These are phyloP conservation scores for Paramecium pentaurelia DNA, from an alignment of 73 alveolate genomes.

Conservation along the genomic window DNA sequence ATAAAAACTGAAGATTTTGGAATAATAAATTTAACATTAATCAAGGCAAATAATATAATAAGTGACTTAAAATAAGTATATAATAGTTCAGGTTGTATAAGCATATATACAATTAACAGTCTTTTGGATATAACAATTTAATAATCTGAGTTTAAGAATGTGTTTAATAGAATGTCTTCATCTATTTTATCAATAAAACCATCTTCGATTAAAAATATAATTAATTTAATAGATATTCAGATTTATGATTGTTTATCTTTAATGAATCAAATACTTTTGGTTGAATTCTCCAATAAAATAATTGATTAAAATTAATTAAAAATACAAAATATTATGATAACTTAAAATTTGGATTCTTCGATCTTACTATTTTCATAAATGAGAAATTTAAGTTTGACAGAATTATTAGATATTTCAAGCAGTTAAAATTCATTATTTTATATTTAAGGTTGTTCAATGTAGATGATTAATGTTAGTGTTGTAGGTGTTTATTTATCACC, in stretches of 20 bases:
- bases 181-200: neutral
- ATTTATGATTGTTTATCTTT: neutral
- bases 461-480: neutral
- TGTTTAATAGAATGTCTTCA: neutral
- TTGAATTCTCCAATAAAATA: neutral
- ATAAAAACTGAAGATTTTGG: neutral
- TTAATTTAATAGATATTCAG: neutral
- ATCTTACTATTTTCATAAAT: neutral
- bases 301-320: neutral
- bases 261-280: neutral
- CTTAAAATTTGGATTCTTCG: neutral
- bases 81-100: neutral
- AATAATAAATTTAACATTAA: neutral
- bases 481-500: neutral
- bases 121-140: neutral
- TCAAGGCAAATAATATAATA: neutral
- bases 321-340: neutral
- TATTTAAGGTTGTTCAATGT: neutral
- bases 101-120: neutral
- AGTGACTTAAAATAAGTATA: neutral
- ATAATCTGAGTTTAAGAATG: neutral
- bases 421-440: neutral
- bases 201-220: neutral
- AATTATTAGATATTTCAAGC: neutral
- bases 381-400: neutral